Conservation (phyloP, 2,329 filamentous ascomycete species). For the Lachnellula occidentalis region DNA sequence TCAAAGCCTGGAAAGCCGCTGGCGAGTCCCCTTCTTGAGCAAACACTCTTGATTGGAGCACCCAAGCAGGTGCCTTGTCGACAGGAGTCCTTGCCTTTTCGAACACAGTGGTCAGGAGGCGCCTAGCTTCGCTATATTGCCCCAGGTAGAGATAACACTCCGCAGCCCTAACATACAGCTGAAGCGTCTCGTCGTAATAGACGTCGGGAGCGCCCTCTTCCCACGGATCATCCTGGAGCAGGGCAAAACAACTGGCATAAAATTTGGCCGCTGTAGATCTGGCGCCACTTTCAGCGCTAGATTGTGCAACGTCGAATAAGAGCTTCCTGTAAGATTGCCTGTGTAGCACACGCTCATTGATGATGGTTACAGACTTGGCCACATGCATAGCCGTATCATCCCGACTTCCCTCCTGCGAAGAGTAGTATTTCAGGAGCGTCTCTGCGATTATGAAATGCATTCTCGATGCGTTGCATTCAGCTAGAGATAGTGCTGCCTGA, state of each 20-base stretch:
- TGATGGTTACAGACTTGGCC: slow-evolving; percentile 68
- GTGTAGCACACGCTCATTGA: slow-evolving; percentile 57
- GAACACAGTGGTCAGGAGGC: slow-evolving; percentile 66
- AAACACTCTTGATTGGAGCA: slow-evolving; percentile 74
- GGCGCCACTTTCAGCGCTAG: slow-evolving; percentile 76
- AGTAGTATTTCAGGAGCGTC: slow-evolving; percentile 68
- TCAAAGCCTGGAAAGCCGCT: slow-evolving; percentile 64
- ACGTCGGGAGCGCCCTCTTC: slow-evolving; percentile 62
- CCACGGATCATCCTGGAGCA: slow-evolving; percentile 82
- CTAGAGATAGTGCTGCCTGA: slow-evolving; percentile 64
- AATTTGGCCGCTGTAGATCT: slow-evolving; percentile 77
- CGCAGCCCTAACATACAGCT: slow-evolving; percentile 70
- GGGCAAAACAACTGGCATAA: slow-evolving; percentile 66
- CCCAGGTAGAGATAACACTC: slow-evolving; percentile 80
- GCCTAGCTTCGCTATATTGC: slow-evolving; percentile 60
- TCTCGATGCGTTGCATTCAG: slow-evolving; percentile 62
- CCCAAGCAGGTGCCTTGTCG: slow-evolving; percentile 79
- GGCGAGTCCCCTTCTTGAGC: slow-evolving; percentile 67
- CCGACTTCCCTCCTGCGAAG: slow-evolving; percentile 53
- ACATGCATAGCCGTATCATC: slow-evolving; percentile 79
- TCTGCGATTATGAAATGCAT: slow-evolving; percentile 92
- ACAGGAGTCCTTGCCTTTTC: slow-evolving; percentile 62
- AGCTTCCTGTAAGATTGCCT: slow-evolving; percentile 63
- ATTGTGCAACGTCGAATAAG: slow-evolving; percentile 72
- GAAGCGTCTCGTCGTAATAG: slow-evolving; percentile 80